These are phyloP conservation scores for Psidium guajava DNA, from an alignment of 345 rosid species.

Conservation along the genomic window DNA sequence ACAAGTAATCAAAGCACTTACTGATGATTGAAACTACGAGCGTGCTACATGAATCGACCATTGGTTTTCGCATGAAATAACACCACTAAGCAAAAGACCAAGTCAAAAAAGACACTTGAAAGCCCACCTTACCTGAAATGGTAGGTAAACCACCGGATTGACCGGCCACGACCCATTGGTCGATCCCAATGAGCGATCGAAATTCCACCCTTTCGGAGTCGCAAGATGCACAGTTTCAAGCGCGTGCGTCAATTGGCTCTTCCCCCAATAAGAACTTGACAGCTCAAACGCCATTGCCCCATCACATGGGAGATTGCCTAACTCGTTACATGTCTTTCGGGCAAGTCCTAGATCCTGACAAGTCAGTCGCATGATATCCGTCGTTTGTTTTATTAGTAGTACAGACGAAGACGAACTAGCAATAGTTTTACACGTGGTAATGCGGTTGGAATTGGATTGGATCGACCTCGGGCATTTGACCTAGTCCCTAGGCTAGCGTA, in stretches of 20 bases:
- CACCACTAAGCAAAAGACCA: background rate
- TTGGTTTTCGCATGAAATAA: background rate
- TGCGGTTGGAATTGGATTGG: background rate
- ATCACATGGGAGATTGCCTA: background rate
- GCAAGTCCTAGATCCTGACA: background rate
- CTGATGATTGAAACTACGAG: background rate
- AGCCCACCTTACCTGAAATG: background rate
- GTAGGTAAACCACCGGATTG: background rate
- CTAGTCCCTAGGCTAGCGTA: background rate
- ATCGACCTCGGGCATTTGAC: background rate
- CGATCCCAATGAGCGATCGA: background rate
- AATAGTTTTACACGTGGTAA: background rate
- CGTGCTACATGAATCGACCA: background rate
- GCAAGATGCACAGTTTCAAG: background rate
- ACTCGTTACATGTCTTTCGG: background rate
- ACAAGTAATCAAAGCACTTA: accelerated
- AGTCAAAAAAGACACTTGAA: background rate
- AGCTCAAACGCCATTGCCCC: background rate
- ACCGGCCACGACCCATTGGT: background rate
- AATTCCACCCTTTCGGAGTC: background rate
- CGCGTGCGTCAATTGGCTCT: background rate
- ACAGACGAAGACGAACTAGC: too few species aligned
- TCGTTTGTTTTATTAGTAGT: background rate
- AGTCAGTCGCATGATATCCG: background rate
- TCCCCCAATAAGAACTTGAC: background rate